These are phyloP conservation scores for Ustilago loliicola DNA, from an alignment of 1,284 basidiomycete species.

Conservation along the genomic window DNA sequence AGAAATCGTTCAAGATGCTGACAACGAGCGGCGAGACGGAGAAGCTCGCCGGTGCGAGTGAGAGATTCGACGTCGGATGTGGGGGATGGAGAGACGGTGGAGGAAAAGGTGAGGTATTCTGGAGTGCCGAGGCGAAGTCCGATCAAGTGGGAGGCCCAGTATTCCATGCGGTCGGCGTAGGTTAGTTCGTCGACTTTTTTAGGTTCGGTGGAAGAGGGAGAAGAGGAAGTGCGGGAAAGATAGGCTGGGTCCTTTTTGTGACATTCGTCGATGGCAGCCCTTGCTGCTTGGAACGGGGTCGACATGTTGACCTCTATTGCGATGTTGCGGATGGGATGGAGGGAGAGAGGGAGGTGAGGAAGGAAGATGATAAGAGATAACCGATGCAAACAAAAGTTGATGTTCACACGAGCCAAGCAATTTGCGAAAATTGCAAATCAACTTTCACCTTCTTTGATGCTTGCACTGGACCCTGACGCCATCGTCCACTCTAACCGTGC, in stretches of 20 bases:
- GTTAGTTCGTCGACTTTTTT: conserved; percentile 59
- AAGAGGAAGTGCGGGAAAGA: conserved; percentile 16
- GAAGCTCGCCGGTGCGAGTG: conserved; percentile 34
- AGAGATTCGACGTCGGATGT: conserved; percentile 30
- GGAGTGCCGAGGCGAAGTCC: conserved; percentile 35
- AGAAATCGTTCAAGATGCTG: conserved; percentile 68
- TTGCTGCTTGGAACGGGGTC: conserved; percentile 36
- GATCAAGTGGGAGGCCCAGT: conserved; percentile 39
- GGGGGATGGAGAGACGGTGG: conserved; percentile 24
- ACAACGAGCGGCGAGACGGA: conserved; percentile 64
- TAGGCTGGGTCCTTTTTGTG: conserved; percentile 57
- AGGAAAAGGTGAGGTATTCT: conserved; percentile 32
- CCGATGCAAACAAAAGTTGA: not conserved
- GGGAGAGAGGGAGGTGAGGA: not conserved
- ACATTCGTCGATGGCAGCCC: conserved; percentile 49
- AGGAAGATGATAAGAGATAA: conserved; percentile 4
- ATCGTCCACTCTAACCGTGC: not conserved
- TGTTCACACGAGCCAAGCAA: not conserved
- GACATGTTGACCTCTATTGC: conserved; percentile 37
- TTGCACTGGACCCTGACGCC: conserved; percentile 1
- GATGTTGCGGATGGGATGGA: not conserved
- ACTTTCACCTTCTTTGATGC: not conserved
- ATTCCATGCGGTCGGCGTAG: conserved; percentile 65
- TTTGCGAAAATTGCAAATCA: conserved; percentile 11
- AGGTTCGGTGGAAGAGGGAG: conserved; percentile 3